Percentiles rank a stretch among this genome's conserved stretches.
Conservation (phyloP, 2,329 filamentous ascomycete genomes). For the Coleophoma crateriformis region DNA sequence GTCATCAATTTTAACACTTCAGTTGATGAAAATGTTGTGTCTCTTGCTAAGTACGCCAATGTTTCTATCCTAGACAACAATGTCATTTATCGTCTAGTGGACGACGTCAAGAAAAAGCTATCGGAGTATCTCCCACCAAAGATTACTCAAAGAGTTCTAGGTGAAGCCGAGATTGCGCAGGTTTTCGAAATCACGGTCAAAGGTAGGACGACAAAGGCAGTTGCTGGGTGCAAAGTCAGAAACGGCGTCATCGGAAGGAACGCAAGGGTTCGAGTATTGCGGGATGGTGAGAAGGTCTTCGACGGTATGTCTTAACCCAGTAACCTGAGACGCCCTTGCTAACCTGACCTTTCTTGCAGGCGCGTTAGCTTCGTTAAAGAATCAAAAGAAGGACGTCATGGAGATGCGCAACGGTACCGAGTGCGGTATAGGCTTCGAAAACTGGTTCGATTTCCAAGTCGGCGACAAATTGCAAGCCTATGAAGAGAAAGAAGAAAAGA, state of each 20-base stretch:
- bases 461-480: slow-evolving; percentile 88
- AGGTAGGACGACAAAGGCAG: slow-evolving; percentile 61
- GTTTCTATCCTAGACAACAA: slow-evolving; percentile 81
- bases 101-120: slow-evolving; percentile 65
- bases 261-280: slow-evolving; percentile 64
- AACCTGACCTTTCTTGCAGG: slow-evolving; percentile 43
- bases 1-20: slow-evolving; percentile 83
- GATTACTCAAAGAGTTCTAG: slow-evolving; percentile 65
- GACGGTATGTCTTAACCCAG: slow-evolving; percentile 60
- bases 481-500: slow-evolving; percentile 70
- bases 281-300: slow-evolving; percentile 66
- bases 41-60: slow-evolving; percentile 62
- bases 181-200: slow-evolving; percentile 81
- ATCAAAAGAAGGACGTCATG: slow-evolving; percentile 83
- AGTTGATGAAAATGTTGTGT: slow-evolving; percentile 61
- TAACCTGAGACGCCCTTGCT: slow-evolving; percentile 13
- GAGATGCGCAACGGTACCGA: slow-evolving; percentile 93
- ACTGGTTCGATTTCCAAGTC: slow-evolving; percentile 70
- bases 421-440: slow-evolving; percentile 81
- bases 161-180: slow-evolving; percentile 81
- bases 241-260: slow-evolving; percentile 68
- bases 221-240: slow-evolving; percentile 83
- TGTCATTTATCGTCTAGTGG: slow-evolving; percentile 76
- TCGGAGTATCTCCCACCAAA: slow-evolving; percentile 63
- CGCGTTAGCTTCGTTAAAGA: slow-evolving; percentile 74